Evolutionary conservation across 1,139 yeast species (phyloP).

Genomic region (Pichia cactophila): DNA sequence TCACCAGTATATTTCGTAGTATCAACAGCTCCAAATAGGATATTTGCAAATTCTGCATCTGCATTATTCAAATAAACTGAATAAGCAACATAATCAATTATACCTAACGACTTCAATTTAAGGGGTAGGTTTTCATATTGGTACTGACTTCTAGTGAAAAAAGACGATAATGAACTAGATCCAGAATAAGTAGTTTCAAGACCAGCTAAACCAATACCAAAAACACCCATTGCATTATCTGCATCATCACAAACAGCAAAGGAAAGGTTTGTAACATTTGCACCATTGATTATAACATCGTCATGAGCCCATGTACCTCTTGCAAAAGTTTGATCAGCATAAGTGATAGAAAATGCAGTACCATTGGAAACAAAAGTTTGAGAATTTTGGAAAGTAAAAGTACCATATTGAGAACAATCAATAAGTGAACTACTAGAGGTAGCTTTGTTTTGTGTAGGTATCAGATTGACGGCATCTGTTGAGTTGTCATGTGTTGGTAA

Average conservation of each 20-base stretch:
- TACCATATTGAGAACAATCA: constrained; percentile 40
- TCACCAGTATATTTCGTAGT: constrained; percentile 42
- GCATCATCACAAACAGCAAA: constrained; percentile 53
- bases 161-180: constrained; percentile 6
- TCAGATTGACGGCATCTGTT: not conserved
- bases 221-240: constrained; percentile 47
- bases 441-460: not conserved
- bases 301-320: constrained; percentile 62
- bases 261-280: constrained; percentile 37
- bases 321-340: constrained; percentile 59
- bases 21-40: constrained; percentile 56
- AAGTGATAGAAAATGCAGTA: constrained; percentile 43
- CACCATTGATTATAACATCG: constrained; percentile 35
- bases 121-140: constrained; percentile 52
- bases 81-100: constrained; percentile 44
- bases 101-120: constrained; percentile 44
- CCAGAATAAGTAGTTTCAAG: constrained; percentile 36
- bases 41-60: constrained; percentile 35
- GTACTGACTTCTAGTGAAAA: constrained; percentile 19
- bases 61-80: constrained; percentile 42
- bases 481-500: not conserved
- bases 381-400: constrained; percentile 41
- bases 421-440: constrained; percentile 4
- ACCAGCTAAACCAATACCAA: constrained; percentile 53
- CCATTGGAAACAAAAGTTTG: constrained; percentile 39